These are phyloP conservation scores for Suillus fuscotomentosus DNA, from an alignment of 768 basidiomycete genomes.

Conservation along the genomic window DNA sequence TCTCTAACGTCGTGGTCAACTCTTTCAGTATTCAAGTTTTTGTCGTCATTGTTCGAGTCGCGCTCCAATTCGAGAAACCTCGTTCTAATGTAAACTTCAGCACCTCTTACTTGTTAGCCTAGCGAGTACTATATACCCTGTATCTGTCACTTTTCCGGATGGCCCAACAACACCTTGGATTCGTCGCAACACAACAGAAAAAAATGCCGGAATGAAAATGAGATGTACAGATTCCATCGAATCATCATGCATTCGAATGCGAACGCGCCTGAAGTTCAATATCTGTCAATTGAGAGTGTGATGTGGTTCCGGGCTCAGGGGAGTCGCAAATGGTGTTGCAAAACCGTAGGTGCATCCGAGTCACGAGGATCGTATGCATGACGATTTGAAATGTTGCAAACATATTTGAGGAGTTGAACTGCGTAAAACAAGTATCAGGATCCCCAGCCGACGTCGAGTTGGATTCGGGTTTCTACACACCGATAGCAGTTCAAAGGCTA, in stretches of 20 bases:
- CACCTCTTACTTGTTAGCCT: not conserved
- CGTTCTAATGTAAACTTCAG: too few relatives aligned
- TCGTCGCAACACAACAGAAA: not conserved
- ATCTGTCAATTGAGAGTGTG: not conserved
- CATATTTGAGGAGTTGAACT: not conserved
- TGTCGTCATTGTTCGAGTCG: not conserved
- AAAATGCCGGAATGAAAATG: not conserved
- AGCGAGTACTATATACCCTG: not conserved
- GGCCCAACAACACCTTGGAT: not conserved
- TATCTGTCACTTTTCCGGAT: not conserved
- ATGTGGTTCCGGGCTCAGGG: not conserved
- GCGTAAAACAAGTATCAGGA: not conserved
- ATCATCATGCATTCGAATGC: not conserved
- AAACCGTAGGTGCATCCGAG: not conserved
- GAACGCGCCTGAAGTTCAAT: not conserved
- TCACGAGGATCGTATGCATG: not conserved
- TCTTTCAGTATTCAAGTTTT: too few relatives aligned
- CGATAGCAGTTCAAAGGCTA: not conserved
- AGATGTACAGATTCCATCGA: not conserved
- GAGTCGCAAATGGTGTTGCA: not conserved
- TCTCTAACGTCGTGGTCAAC: too few relatives aligned
- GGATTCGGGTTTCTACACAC: not conserved
- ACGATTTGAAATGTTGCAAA: not conserved
- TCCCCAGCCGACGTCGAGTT: not conserved
- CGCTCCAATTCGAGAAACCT: too few relatives aligned